Conservation (phyloP, 2,329 filamentous ascomycete genomes). For the Ceratocystis cubensis region DNA sequence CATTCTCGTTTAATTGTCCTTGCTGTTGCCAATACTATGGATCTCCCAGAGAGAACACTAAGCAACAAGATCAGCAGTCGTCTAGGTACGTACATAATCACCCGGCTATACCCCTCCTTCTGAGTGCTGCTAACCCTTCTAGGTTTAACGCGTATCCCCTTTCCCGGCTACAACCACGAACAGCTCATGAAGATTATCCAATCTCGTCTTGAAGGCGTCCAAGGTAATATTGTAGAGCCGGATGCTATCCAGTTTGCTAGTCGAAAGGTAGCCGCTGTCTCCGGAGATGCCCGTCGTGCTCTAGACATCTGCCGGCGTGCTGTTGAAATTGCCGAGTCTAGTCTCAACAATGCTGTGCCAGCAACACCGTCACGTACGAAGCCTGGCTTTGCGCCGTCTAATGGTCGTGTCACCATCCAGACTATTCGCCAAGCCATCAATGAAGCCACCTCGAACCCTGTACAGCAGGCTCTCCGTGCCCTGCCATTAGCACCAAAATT, state of each 20-base stretch:
- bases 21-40: slow-evolving; percentile 98
- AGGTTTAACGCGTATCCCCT: slow-evolving; percentile 84
- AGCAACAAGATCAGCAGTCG: slow-evolving; percentile 98
- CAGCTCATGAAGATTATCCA: slow-evolving; percentile 96
- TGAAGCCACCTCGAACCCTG: slow-evolving; percentile 82
- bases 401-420: slow-evolving; percentile 65
- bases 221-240: slow-evolving; percentile 76
- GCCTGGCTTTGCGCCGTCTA: slow-evolving; percentile 31
- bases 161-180: slow-evolving; percentile 92
- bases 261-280: slow-evolving; percentile 91
- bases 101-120: neutral
- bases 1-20: slow-evolving; percentile 91
- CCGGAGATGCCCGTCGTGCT: slow-evolving; percentile 80
- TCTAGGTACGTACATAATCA: slow-evolving; percentile 37
- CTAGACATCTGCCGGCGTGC: slow-evolving; percentile 91
- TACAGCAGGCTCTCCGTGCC: slow-evolving; percentile 76
- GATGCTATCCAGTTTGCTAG: slow-evolving; percentile 95
- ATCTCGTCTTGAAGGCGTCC: slow-evolving; percentile 78
- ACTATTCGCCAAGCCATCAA: slow-evolving; percentile 91
- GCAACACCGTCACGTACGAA: slow-evolving; percentile 25
- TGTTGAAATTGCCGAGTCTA: slow-evolving; percentile 74
- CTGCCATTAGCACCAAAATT: slow-evolving; percentile 75
- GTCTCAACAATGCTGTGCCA: slow-evolving; percentile 26
- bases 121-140: neutral
- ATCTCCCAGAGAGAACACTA: slow-evolving; percentile 84